Evolutionary conservation across 768 basidiomycete species (phyloP).

Genomic region (Boletus huronensis): DNA sequence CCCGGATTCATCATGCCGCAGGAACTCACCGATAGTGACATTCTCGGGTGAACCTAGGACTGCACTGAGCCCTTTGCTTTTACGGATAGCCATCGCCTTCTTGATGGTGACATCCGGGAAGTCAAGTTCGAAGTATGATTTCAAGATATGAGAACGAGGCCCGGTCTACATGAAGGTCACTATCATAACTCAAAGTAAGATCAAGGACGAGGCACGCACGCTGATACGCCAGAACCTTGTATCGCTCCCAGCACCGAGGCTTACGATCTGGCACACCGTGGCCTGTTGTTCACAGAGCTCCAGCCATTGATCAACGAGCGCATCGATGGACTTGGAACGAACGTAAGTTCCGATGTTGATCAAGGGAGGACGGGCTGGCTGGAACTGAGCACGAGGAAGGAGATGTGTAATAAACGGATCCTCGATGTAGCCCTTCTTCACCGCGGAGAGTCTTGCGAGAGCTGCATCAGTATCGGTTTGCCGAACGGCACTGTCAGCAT

Average conservation of each 20-base stretch:
- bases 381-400: conserved; percentile 63
- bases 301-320: conserved; percentile 67
- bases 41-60: conserved; percentile 20
- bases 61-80: conserved; percentile 45
- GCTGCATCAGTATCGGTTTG: conserved; percentile 83
- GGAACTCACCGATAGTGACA: conserved; percentile 14
- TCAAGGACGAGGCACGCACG: conserved; percentile 44
- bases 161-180: conserved; percentile 49
- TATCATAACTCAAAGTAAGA: conserved; percentile 7
- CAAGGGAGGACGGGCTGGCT: conserved; percentile 67
- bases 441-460: conserved; percentile 82
- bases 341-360: conserved; percentile 96
- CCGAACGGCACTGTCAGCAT: conserved; percentile 62
- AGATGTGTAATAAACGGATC: conserved; percentile 73
- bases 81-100: conserved; percentile 79
- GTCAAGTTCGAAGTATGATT: conserved; percentile 83
- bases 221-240: conserved; percentile 90
- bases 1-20: neutral
- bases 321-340: conserved; percentile 76
- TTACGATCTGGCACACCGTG: conserved; percentile 80
- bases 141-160: conserved; percentile 44
- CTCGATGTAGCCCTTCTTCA: conserved; percentile 69
- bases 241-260: conserved; percentile 93
- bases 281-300: conserved; percentile 39
- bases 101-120: conserved; percentile 80